Evolutionary conservation across 2,329 filamentous ascomycete species (phyloP).

Genomic region (Epichloe sylvatica): DNA sequence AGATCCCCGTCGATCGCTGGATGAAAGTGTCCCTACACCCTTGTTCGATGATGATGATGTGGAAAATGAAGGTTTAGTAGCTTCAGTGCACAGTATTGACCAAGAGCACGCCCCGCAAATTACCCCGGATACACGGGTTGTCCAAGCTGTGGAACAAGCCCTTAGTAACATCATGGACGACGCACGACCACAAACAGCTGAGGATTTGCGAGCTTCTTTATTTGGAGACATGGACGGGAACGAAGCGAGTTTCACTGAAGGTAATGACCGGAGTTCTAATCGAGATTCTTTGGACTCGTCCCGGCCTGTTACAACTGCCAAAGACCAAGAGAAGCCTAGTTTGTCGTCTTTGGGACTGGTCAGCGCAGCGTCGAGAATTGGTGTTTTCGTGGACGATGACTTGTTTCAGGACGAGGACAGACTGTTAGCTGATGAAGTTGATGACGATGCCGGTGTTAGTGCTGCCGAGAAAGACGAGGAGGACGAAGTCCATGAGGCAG

Average conservation of each 20-base stretch:
- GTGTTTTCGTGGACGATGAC: slow-evolving; percentile 88
- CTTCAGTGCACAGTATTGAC: slow-evolving; percentile 68
- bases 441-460: slow-evolving; percentile 53
- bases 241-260: slow-evolving; percentile 36
- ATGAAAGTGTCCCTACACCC: slow-evolving; percentile 37
- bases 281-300: slow-evolving; percentile 47
- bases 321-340: slow-evolving; percentile 58
- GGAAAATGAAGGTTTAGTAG: slow-evolving; percentile 54
- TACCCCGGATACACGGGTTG: slow-evolving; percentile 61
- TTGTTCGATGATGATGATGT: slow-evolving; percentile 74
- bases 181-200: slow-evolving; percentile 48
- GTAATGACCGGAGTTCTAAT: slow-evolving; percentile 44
- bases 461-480: slow-evolving; percentile 42
- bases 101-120: slow-evolving; percentile 43
- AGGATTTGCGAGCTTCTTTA: slow-evolving; percentile 51
- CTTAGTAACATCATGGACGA: slow-evolving; percentile 86
- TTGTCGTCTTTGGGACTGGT: slow-evolving; percentile 85
- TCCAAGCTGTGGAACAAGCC: slow-evolving; percentile 85
- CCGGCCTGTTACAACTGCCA: slow-evolving; percentile 17
- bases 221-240: slow-evolving; percentile 32
- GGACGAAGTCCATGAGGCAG: slow-evolving; percentile 85
- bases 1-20: slow-evolving; percentile 54
- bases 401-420: slow-evolving; percentile 82
- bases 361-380: slow-evolving; percentile 71
- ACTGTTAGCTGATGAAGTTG: slow-evolving; percentile 65